Percentiles rank a stretch among this genome's conserved stretches.
phyloP scores from a whole-genome alignment of 371 early-diverging fungal genomes.

The Mortierella sp. region DNA sequence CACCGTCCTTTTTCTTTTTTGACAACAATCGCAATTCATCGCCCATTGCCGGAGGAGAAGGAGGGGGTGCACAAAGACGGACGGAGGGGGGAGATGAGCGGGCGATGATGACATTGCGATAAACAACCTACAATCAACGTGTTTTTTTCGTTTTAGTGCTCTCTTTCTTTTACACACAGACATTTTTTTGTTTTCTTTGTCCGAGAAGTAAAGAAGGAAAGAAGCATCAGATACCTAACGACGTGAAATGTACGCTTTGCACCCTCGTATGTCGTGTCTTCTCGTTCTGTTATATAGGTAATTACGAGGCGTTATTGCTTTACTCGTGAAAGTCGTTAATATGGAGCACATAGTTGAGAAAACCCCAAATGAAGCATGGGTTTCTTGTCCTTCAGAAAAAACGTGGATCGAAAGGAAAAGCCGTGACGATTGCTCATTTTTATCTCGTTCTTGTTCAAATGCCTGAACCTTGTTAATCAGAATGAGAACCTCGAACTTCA shows the following conservation, averaged over 20 bases:
- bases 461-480: neutral
- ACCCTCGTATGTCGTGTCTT: neutral
- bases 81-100: neutral
- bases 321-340: constrained; percentile 6
- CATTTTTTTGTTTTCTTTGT: neutral
- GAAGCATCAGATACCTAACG: neutral
- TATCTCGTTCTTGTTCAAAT: neutral
- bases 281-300: neutral
- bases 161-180: constrained; percentile 12
- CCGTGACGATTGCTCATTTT: neutral
- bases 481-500: neutral
- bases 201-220: neutral
- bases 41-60: no score
- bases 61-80: neutral
- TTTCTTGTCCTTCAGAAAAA: neutral
- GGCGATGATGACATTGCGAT: neutral
- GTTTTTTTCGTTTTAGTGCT: neutral
- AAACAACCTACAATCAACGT: no score
- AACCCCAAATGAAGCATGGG: neutral
- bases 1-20: no score
- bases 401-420: neutral
- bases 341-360: no score
- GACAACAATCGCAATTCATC: no score
- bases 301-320: neutral
- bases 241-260: neutral